phyloP scores from a whole-genome alignment of 2,329 filamentous ascomycete genomes.

The Curvularia lunata region DNA sequence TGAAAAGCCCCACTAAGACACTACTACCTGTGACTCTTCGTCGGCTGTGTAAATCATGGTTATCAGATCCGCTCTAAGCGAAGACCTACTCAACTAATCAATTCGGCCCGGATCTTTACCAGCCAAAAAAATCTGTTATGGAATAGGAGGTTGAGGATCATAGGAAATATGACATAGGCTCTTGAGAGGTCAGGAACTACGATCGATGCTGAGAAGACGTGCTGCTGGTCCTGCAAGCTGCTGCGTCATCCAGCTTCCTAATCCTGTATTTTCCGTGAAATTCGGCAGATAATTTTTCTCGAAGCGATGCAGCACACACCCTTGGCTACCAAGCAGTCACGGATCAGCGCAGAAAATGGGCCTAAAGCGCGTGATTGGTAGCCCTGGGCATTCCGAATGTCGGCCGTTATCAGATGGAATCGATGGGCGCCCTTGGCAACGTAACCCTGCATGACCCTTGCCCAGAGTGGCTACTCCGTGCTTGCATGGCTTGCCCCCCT shows the following conservation, averaged over 20 bases:
- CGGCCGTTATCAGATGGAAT: slow-evolving; percentile 44
- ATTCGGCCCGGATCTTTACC: not conserved
- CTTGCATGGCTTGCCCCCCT: slow-evolving; percentile 12
- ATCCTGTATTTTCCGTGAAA: not conserved
- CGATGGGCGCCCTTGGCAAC: slow-evolving; percentile 26
- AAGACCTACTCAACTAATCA: slow-evolving; percentile 11
- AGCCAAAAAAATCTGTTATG: not conserved
- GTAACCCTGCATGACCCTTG: slow-evolving; percentile 32
- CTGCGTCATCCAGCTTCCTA: slow-evolving; percentile 1
- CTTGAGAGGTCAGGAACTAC: slow-evolving; percentile 2
- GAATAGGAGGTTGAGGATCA: not conserved
- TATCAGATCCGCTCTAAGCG: slow-evolving; percentile 38
- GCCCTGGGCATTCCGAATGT: slow-evolving; percentile 26
- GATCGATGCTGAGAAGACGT: slow-evolving; percentile 15
- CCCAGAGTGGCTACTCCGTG: slow-evolving; percentile 31
- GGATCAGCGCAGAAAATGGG: slow-evolving; percentile 7
- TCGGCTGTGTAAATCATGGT: slow-evolving; percentile 21
- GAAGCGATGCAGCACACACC: slow-evolving; percentile 17
- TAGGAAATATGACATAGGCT: not conserved
- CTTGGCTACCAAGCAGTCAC: slow-evolving; percentile 8
- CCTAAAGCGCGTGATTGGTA: slow-evolving; percentile 5
- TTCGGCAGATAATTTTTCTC: slow-evolving; percentile 1
- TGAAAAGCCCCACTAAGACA: not conserved
- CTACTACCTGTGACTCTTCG: slow-evolving; percentile 16
- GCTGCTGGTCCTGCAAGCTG: slow-evolving; percentile 5